Base-by-base conservation (phyloP, 192 early-diverging fungal genomes). In the Spizellomyces sp. region DNA sequence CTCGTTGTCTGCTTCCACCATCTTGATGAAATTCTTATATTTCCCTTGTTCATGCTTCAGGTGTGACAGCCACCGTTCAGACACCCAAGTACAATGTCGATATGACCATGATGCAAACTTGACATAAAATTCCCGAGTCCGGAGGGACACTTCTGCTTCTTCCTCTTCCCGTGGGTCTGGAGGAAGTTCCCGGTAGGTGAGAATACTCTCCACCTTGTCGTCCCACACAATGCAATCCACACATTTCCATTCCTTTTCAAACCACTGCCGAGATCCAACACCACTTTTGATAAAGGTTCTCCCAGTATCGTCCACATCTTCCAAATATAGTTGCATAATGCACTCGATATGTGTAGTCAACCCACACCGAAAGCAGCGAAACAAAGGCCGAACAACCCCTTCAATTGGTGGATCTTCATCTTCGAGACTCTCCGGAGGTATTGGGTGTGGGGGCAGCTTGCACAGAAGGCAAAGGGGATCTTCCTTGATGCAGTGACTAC, bases 1-100 rank as follows among this genome's bases (percentile, higher is more conserved):
- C 61, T 48, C 36, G 46, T 70, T 77, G 22, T 54, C 65, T 17
- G 57, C 56, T 52, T 57, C 73, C 57, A 73, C 74, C 17, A 9
- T 59, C 9, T 12, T 59, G 64, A 61, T 36, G 59, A 84, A 85
- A 12, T 10, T 52, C 4, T 57, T 45, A 5, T 71, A 66, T 47
- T 75, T 79, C 27, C 3, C 8, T 15, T 45, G 12, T 36, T 60
- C 65, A 5, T 55, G 52, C 4, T 80, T 62, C 21, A 76, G 46
- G 1, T 59, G 52, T 22, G 63, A 55, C 1, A 83, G 17, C 84
- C 84, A 85, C 2, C 71, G 55, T 45, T 66, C 81, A 22, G 78
- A 59, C 47, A 83, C 81, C 81, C 84, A 85, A n/a, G 50, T 67
- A 66, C 74, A 71, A 45, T 78, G 71, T 15, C 74, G 72, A 65